Evolutionary conservation across 2,329 filamentous ascomycete genomes (phyloP).

Genomic region (Aspergillus ruber): DNA sequence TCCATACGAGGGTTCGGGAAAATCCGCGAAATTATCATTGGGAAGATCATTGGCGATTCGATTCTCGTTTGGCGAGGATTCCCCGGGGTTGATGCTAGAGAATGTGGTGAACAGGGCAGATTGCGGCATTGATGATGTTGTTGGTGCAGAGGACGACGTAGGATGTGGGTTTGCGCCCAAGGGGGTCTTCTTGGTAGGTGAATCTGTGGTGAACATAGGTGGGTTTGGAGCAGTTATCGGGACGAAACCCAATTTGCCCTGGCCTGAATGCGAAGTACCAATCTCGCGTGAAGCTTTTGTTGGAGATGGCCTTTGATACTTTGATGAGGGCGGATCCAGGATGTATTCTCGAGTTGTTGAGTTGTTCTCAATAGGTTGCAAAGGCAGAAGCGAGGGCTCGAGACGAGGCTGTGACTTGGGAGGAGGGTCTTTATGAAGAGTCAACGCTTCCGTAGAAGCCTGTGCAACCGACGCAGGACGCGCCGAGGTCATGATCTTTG

Average conservation of each 20-base stretch:
- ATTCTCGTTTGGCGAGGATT: conserved; percentile 42
- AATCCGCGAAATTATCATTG: conserved; percentile 42
- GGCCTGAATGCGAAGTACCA: conserved; percentile 51
- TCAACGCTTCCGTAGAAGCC: conserved; percentile 52
- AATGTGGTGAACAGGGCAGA: conserved; percentile 48
- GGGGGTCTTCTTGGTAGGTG: conserved; percentile 41
- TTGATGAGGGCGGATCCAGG: conserved; percentile 55
- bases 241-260: conserved; percentile 57
- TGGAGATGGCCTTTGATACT: conserved; percentile 56
- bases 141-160: conserved; percentile 1
- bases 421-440: conserved; percentile 22
- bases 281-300: conserved; percentile 55
- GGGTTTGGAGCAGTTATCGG: conserved; percentile 49
- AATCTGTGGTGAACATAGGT: conserved; percentile 42
- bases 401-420: conserved; percentile 35
- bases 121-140: conserved; percentile 30
- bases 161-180: conserved; percentile 22
- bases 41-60: conserved; percentile 33
- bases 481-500: conserved; percentile 32
- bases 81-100: conserved; percentile 38
- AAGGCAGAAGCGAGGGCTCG: conserved; percentile 48
- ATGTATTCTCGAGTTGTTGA: conserved; percentile 57
- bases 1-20: conserved; percentile 41
- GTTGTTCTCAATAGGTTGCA: conserved; percentile 36
- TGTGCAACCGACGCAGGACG: conserved; percentile 46